Base-by-base conservation (phyloP, 2,329 filamentous ascomycete genomes). In the Cladorrhinum sp. region DNA sequence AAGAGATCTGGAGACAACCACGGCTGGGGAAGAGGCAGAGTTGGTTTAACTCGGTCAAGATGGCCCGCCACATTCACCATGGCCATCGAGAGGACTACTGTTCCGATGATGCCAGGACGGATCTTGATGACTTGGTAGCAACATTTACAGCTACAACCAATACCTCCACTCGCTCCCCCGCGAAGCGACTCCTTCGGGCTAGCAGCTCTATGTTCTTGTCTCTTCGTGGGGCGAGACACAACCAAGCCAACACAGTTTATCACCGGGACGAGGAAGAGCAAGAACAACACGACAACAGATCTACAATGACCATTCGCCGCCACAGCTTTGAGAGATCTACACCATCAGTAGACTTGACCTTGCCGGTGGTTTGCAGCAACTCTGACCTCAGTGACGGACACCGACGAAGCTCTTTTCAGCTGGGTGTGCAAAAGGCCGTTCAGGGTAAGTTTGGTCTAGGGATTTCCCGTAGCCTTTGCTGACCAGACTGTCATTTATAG, bases 351-450 rank as follows among this genome's bases (percentile, higher is more conserved):
- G 52, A 41, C 22, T n/a, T 55, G 29, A 23, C 36, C 2, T 36
- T 55, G 23, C 52, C 52, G 22, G 18, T 23, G n/a, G 32, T 20
- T n/a, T 27, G 32, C 32, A 36, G 7, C 32, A 55, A 23, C 10
- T 20, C 20, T 9, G 32, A 24, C 32, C 32, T 12, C 32, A 16
- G 16, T 36, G 32, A 18, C 12, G 27, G 18, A 55, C 10, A 41
- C 52, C 52, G 52, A 20, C 52, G 32, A 12, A 55, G 52, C 22
- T 55, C 52, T 55, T 55, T 55, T 23, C 52, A 55, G 23, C 52
- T 55, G 24, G 52, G 32, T 22, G 52, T 55, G 22, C 52, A 55
- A 38, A 55, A 55, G 52, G 52, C 52, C 23, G 18, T 55, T 20
- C 52, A 55, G 22, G 52, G 32, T 36, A 36, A 36, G 10, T 36